phyloP scores from a whole-genome alignment of 106 monocot genomes.

The Platanthera zijinensis region DNA sequence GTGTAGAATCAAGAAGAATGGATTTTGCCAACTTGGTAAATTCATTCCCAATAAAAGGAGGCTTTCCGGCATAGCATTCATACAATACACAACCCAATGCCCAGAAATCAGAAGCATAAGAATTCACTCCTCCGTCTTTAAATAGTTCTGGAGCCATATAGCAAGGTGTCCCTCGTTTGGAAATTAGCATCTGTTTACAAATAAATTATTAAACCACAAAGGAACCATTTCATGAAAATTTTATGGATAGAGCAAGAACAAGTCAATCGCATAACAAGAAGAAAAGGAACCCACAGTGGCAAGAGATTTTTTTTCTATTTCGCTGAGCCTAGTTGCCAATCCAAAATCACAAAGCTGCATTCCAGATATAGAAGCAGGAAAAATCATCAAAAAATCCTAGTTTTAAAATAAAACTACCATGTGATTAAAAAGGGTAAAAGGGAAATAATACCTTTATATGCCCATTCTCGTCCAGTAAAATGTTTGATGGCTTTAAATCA shows the following conservation, averaged over 20 bases:
- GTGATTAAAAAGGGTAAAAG: not conserved
- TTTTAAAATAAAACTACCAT: not conserved
- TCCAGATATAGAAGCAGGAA: not conserved
- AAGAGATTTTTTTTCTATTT: conserved; percentile 58
- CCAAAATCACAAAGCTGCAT: conserved; percentile 98
- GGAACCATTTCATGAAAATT: conserved; percentile 8
- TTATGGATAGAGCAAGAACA: not conserved
- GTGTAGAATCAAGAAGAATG: conserved; percentile 72
- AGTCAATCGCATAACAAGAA: not conserved
- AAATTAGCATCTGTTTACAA: conserved; percentile 37
- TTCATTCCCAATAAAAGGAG: conserved; percentile 75
- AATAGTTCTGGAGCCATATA: conserved; percentile 99
- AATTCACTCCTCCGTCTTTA: conserved; percentile 91
- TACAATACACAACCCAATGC: conserved; percentile 91
- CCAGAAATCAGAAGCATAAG: conserved; percentile 99
- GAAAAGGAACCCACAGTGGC: conserved; percentile 36
- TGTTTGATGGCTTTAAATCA: conserved; percentile 94
- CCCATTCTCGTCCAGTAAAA: conserved; percentile 92
- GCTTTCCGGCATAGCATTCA: conserved; percentile 84
- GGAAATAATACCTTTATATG: conserved; percentile 58
- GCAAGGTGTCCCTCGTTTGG: conserved; percentile 86
- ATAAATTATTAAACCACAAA: not conserved
- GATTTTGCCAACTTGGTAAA: conserved; percentile 89
- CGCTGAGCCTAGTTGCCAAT: conserved; percentile 52
- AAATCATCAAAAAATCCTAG: not conserved